phyloP scores from a whole-genome alignment of 495 filamentous ascomycete species.

The Neurospora sp. region DNA sequence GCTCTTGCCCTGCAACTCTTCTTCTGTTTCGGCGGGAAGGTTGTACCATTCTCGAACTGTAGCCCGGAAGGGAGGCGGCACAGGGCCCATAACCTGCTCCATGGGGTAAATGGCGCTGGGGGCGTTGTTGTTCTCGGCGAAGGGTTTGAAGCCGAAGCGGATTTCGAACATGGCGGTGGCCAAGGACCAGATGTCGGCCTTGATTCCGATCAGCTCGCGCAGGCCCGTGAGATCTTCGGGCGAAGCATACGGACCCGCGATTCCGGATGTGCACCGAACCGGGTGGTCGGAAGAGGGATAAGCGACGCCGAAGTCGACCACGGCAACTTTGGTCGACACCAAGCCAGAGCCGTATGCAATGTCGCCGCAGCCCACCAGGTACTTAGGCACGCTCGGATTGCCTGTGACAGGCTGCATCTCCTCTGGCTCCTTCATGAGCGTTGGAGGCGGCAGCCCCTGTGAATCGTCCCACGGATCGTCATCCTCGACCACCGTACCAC shows the following conservation, averaged over 20 bases:
- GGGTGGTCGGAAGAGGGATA: slow-evolving; percentile 2
- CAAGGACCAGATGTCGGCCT: slow-evolving; percentile 18
- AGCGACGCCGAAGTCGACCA: slow-evolving; percentile 20
- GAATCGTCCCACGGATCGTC: not conserved
- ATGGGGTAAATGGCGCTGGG: not conserved
- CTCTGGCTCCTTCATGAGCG: too few species aligned
- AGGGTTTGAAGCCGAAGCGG: not conserved
- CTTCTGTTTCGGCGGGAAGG: not conserved
- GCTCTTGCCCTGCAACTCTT: not conserved
- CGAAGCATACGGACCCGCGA: slow-evolving; percentile 8
- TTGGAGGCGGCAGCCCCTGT: not conserved
- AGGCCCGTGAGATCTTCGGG: slow-evolving; percentile 14
- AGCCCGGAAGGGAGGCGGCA: slow-evolving; percentile 6
- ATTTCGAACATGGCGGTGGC: slow-evolving; percentile 12
- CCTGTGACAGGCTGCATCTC: not conserved
- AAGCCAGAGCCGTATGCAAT: not conserved
- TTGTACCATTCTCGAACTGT: not conserved
- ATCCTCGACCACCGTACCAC: not conserved
- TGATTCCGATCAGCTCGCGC: not conserved
- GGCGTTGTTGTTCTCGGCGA: not conserved
- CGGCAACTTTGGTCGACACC: slow-evolving; percentile 7
- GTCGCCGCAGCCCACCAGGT: slow-evolving; percentile 5
- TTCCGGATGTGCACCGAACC: not conserved
- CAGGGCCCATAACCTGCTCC: slow-evolving; percentile 8
- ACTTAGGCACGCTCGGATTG: slow-evolving; percentile 11